Evolutionary conservation across 306 rosid species (phyloP).

Genomic region (Begonia loranthoides): DNA sequence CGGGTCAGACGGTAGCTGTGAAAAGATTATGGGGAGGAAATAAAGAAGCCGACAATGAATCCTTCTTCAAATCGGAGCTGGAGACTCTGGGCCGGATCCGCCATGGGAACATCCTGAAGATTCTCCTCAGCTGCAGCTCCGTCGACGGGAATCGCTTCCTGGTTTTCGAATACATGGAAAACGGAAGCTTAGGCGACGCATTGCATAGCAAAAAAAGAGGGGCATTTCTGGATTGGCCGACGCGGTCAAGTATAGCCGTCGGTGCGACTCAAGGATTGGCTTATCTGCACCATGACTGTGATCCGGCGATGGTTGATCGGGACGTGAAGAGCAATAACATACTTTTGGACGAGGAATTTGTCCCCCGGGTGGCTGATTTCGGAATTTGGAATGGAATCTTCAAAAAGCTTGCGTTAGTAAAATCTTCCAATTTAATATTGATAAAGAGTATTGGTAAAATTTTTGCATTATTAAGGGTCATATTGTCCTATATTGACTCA

Average conservation of each 20-base stretch:
- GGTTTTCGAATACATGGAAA: conserved; percentile 71
- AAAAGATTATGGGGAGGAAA: conserved; percentile 46
- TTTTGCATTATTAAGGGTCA: too few relatives aligned
- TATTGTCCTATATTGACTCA: too few relatives aligned
- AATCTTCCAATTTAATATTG: too few relatives aligned
- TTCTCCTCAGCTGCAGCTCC: conserved; percentile 46
- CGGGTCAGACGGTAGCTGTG: conserved; percentile 56
- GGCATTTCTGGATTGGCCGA: conserved; percentile 31
- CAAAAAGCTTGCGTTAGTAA: too few relatives aligned
- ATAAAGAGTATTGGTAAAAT: too few relatives aligned
- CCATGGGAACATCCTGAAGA: conserved; percentile 66
- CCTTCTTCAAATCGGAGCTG: conserved; percentile 48
- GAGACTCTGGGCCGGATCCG: conserved; percentile 63
- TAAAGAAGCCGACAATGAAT: conserved; percentile 19
- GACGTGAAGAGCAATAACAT: conserved; percentile 91
- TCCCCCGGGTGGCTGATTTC: conserved; percentile 61
- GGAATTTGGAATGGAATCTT: too few relatives aligned
- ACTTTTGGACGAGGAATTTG: conserved; percentile 45
- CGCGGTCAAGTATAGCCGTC: conserved; percentile 33
- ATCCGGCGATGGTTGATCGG: conserved; percentile 53
- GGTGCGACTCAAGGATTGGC: conserved; percentile 70
- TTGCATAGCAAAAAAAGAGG: conserved; percentile 39
- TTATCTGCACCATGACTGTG: conserved; percentile 70
- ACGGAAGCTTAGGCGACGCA: conserved; percentile 63
- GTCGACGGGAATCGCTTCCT: conserved; percentile 35